A percentile compares a stretch with the other conserved stretches of the same genome.
Conservation (phyloP, 192 early-diverging fungal species). For the Linnemannia exigua region DNA sequence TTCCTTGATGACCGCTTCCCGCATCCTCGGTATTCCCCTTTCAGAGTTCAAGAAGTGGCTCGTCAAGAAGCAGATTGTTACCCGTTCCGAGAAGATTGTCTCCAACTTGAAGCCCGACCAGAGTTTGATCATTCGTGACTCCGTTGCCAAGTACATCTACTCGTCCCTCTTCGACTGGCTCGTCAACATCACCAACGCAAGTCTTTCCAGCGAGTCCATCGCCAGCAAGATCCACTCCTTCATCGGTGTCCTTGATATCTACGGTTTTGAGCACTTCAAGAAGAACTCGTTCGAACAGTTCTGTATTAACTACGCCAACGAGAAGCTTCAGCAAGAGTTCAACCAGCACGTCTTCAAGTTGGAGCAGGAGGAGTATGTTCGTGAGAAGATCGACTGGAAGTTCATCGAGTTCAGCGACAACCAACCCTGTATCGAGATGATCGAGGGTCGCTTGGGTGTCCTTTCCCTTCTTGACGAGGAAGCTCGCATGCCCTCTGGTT, state of each 20-base stretch:
- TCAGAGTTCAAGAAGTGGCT: slow-evolving; percentile 95
- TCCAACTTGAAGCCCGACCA: slow-evolving; percentile 80
- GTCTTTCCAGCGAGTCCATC: slow-evolving; percentile 75
- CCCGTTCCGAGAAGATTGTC: slow-evolving; percentile 93
- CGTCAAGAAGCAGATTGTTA: slow-evolving; percentile 92
- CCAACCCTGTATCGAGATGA: slow-evolving; percentile 98
- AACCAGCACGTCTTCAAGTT: slow-evolving; percentile 99
- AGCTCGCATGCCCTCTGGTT: slow-evolving; percentile 85
- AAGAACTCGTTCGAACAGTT: slow-evolving; percentile 99
- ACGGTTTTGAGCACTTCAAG: slow-evolving; percentile 99
- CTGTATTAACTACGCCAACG: slow-evolving; percentile 98
- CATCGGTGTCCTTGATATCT: slow-evolving; percentile 99
- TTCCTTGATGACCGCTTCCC: slow-evolving; percentile 75
- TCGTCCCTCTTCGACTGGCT: slow-evolving; percentile 97
- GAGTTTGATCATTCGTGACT: slow-evolving; percentile 87
- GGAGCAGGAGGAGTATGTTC: slow-evolving; percentile 98
- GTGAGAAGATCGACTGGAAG: slow-evolving; percentile 97
- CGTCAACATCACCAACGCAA: slow-evolving; percentile 89
- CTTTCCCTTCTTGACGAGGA: slow-evolving; percentile 95
- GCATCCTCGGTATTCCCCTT: slow-evolving; percentile 83
- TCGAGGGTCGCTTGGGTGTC: slow-evolving; percentile 96
- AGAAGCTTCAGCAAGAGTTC: slow-evolving; percentile 99
- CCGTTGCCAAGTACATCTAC: slow-evolving; percentile 98
- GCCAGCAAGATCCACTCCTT: slow-evolving; percentile 68
- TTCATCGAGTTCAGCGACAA: slow-evolving; percentile 99